Evolutionary conservation across 768 basidiomycete genomes (phyloP).

Genomic region (Phallus indusiatus): DNA sequence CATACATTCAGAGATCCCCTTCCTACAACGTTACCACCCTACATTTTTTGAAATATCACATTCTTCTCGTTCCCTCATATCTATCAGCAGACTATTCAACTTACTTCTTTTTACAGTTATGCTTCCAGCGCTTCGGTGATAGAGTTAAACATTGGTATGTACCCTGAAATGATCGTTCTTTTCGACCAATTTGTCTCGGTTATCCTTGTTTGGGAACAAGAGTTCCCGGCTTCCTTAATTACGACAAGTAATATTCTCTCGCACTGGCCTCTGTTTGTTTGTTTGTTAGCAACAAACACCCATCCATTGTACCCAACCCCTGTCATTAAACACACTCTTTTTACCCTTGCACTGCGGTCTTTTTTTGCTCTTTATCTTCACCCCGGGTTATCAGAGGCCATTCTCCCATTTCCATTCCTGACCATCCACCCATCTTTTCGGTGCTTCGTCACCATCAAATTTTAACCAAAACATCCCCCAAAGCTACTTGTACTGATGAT

Average conservation of each 20-base stretch:
- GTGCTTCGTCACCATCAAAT: not conserved
- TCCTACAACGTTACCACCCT: not conserved
- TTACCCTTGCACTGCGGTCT: not conserved
- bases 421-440: not conserved
- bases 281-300: no score
- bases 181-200: slow-evolving; percentile 1
- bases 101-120: slow-evolving; percentile 35
- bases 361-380: not conserved
- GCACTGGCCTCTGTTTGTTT: not conserved
- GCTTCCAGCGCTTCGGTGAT: slow-evolving; percentile 68
- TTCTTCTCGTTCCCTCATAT: not conserved
- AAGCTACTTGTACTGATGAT: not conserved
- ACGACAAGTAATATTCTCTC: not conserved
- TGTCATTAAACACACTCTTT: not conserved
- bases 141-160: slow-evolving; percentile 64
- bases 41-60: not conserved
- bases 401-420: not conserved
- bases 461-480: not conserved
- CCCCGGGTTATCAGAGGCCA: not conserved
- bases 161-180: slow-evolving; percentile 1
- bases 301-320: not conserved
- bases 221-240: not conserved
- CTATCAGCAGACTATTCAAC: not conserved
- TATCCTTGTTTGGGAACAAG: not conserved
- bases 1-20: not conserved